These are phyloP conservation scores for Pontederia paniculata DNA, from an alignment of 176 grass and related monocot species.

Conservation along the genomic window DNA sequence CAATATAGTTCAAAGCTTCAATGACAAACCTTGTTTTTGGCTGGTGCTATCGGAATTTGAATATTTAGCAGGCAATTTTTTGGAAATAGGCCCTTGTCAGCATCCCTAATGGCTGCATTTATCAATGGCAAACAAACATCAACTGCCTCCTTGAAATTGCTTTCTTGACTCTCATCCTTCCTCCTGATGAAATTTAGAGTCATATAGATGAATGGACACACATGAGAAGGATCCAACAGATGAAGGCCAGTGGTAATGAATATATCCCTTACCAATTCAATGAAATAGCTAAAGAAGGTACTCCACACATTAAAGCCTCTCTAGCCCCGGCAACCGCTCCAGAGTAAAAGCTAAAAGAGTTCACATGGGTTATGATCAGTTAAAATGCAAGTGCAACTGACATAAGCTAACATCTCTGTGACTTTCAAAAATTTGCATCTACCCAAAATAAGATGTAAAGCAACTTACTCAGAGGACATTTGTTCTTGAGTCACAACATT, in stretches of 20 bases:
- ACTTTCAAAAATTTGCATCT: too few relatives aligned
- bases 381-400: slow-evolving; percentile 12
- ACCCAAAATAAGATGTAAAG: slow-evolving; percentile 2
- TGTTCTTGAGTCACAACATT: background rate
- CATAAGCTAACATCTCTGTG: slow-evolving; percentile 9
- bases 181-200: slow-evolving; percentile 25
- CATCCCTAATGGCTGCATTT: slow-evolving; percentile 49
- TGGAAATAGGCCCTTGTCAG: slow-evolving; percentile 9
- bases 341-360: slow-evolving; percentile 43
- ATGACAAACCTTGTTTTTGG: slow-evolving; percentile 42
- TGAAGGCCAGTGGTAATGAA: slow-evolving; percentile 8
- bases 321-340: slow-evolving; percentile 55
- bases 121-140: slow-evolving; percentile 47
- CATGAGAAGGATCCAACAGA: slow-evolving; percentile 13
- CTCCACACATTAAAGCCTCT: slow-evolving; percentile 52
- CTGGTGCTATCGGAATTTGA: slow-evolving; percentile 40
- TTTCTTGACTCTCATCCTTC: slow-evolving; percentile 59
- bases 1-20: background rate
- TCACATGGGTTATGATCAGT: background rate
- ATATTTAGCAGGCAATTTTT: slow-evolving; percentile 58
- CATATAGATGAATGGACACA: background rate
- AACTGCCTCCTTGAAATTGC: slow-evolving; percentile 52
- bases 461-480: background rate
- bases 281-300: slow-evolving; percentile 64
- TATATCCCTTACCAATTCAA: slow-evolving; percentile 54